A percentile compares a stretch with the other conserved stretches of the same genome.
These are phyloP conservation scores for Elsinoe necatrix DNA, from an alignment of 2,329 filamentous ascomycete species.

Conservation along the genomic window DNA sequence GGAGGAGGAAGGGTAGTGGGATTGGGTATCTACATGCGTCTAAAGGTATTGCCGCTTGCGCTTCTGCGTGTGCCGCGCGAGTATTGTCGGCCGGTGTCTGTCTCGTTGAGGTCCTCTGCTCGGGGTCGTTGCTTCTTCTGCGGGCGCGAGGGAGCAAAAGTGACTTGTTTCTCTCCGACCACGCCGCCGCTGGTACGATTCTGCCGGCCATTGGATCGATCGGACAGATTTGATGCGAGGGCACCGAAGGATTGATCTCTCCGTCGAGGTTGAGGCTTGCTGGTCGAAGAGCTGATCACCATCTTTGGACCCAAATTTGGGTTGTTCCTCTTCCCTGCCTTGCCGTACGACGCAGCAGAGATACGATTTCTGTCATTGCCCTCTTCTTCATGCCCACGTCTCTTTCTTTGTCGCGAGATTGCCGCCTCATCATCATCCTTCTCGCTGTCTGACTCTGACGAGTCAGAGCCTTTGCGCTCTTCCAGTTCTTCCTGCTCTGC, in stretches of 20 bases:
- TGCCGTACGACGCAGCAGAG: conserved; percentile 58
- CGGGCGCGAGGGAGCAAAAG: conserved; percentile 57
- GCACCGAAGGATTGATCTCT: conserved; percentile 51
- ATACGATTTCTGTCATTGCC: conserved; percentile 45
- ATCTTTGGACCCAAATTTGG: conserved; percentile 40
- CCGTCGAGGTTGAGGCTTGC: conserved; percentile 18
- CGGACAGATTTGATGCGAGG: conserved; percentile 38
- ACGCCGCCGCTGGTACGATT: conserved; percentile 25
- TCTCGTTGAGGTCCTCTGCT: conserved; percentile 23
- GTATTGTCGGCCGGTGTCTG: conserved; percentile 25
- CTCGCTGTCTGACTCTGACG: conserved; percentile 30
- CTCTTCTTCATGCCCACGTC: conserved; percentile 26
- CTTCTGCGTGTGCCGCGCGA: conserved; percentile 49
- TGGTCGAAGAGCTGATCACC: conserved; percentile 46
- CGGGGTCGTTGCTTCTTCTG: conserved; percentile 28
- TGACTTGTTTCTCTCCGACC: conserved; percentile 54
- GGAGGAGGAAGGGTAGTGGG: conserved; percentile 6
- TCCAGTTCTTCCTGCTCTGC: conserved; percentile 52
- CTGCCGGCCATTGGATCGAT: conserved; percentile 23
- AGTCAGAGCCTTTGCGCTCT: conserved; percentile 29
- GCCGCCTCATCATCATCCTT: conserved; percentile 34
- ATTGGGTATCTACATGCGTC: conserved; percentile 45
- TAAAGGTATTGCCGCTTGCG: conserved; percentile 68
- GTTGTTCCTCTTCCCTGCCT: conserved; percentile 41
- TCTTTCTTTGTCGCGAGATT: conserved; percentile 24